Evolutionary conservation across 306 rosid species (phyloP), one percentile per base, ranked within the genome.

Genomic region (Castanea sativa): DNA sequence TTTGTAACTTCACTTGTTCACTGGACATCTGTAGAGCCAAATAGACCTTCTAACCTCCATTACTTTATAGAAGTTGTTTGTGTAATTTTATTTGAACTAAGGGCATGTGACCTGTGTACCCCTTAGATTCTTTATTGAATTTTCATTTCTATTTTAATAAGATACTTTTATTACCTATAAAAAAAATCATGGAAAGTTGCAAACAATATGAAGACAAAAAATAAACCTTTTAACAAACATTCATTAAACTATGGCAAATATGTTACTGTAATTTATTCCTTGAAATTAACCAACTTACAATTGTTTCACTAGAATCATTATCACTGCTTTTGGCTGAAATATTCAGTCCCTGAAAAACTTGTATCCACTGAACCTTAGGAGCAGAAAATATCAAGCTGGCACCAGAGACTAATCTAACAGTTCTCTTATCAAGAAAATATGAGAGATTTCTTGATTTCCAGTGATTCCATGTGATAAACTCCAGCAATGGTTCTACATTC

Each of bases 311-410:
- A 32, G 76, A 19, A 78, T 7, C 45, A n/a, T 57, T 64, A 65
- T 27, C 41, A 57, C 73, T 53, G 55, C 75, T 67, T 69, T 77
- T 45, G 63, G 76, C 41, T 57, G 80, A 72, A 75, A 74, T 15
- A 64, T 55, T 79, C 51, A 82, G 61, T 49, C 65, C 51, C 0
- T 35, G 69, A 71, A 85, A 68, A 55, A 79, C 80, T 63, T 78
- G 78, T 49, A 64, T 59, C 88, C 88, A 85, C 78, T 85, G 84
- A 64, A 52, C 55, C 83, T 85, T 85, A 23, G 86, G 79, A 43
- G 86, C 76, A 71, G 83, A 75, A 67, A 82, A 85, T 71, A 85
- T 76, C 86, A 85, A 33, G 79, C 86, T 82, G 55, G 88, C 86
- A 69, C 86, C 88, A 6, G 88, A 85, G 69, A 85, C 86, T 75